Conservation (phyloP, 306 rosid species). For the Cicer chorassanicum region DNA sequence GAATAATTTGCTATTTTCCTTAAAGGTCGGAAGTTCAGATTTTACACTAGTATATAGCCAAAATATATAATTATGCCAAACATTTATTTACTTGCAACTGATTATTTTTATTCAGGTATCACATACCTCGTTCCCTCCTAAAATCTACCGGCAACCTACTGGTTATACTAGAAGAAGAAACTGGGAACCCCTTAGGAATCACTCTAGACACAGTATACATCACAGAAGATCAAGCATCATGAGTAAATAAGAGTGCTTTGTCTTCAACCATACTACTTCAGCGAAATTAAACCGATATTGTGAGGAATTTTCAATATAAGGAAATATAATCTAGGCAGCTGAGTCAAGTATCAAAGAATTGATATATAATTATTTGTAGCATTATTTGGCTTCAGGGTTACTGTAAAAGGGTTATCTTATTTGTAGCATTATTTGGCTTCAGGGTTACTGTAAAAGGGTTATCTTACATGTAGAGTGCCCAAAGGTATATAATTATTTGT, state of each 20-base stretch:
- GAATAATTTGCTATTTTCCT: slow-evolving; percentile 17
- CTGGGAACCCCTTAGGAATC: slow-evolving; percentile 61
- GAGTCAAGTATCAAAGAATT: not conserved
- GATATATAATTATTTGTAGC: slow-evolving; percentile 29
- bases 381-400: slow-evolving; percentile 32
- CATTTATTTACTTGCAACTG: slow-evolving; percentile 38
- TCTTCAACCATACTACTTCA: not conserved
- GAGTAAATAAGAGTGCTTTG: slow-evolving; percentile 38
- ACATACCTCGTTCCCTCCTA: slow-evolving; percentile 79
- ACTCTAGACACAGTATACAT: slow-evolving; percentile 51
- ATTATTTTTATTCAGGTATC: slow-evolving; percentile 63
- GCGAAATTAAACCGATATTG: not conserved
- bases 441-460: slow-evolving; percentile 18
- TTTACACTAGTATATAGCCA: not conserved
- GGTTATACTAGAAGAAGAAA: slow-evolving; percentile 78
- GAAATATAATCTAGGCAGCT: no score
- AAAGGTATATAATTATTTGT: not conserved
- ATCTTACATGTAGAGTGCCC: slow-evolving; percentile 11
- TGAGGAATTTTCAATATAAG: no score
- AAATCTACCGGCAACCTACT: slow-evolving; percentile 65
- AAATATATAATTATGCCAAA: not conserved
- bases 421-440: slow-evolving; percentile 19
- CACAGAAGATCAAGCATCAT: slow-evolving; percentile 2
- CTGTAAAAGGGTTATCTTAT: slow-evolving; percentile 2
- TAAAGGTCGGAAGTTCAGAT: slow-evolving; percentile 1